A percentile compares a stretch with the other conserved stretches of the same genome.
These are phyloP conservation scores for Thalia dealbata DNA, from an alignment of 176 grass and related monocot species.

Conservation along the genomic window DNA sequence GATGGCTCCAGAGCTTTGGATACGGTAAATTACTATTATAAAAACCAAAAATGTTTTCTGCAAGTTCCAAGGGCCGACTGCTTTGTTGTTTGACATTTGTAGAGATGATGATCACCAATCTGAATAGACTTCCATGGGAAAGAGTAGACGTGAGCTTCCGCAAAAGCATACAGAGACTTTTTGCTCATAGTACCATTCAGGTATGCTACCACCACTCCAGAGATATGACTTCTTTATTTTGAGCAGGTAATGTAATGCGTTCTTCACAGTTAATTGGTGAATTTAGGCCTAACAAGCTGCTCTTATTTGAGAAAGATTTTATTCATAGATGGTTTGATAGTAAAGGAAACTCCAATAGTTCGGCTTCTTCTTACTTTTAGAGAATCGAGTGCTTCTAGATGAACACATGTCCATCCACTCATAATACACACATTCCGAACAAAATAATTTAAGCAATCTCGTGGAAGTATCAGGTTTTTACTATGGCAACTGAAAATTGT, in stretches of 20 bases:
- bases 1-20: background rate
- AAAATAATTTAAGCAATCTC: background rate
- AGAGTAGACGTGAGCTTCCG: constrained; percentile 89
- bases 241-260: too few species aligned
- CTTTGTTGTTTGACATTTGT: constrained; percentile 12
- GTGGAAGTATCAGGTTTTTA: constrained; percentile 1
- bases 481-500: constrained; percentile 3
- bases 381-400: too few species aligned
- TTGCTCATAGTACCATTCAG: constrained; percentile 94
- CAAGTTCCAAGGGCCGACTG: constrained; percentile 4
- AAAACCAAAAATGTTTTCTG: background rate
- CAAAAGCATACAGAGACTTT: constrained; percentile 65
- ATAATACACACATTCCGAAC: background rate
- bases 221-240: background rate
- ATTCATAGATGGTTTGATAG: too few species aligned
- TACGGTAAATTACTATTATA: background rate
- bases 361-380: too few species aligned
- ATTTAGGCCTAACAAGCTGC: too few species aligned
- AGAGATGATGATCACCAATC: constrained; percentile 72
- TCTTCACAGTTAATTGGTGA: too few species aligned
- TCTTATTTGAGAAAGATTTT: too few species aligned
- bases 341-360: too few species aligned
- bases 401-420: background rate
- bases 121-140: constrained; percentile 89
- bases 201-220: constrained; percentile 20